These are phyloP conservation scores for Auriscalpium vulgare DNA, from an alignment of 768 basidiomycete species.

Conservation along the genomic window DNA sequence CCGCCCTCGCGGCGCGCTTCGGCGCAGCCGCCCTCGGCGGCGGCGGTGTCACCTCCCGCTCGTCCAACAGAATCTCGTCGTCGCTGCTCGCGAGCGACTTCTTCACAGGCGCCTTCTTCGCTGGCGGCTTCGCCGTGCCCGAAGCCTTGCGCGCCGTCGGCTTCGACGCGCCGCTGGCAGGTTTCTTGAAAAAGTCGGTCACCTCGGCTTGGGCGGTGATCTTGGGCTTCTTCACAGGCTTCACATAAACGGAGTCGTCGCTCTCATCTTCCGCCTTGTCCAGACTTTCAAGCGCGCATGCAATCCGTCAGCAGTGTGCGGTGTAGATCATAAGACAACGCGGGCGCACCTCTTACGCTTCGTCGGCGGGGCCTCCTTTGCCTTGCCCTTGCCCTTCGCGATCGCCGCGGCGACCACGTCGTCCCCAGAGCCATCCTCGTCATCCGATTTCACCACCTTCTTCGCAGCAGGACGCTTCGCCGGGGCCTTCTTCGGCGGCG, in stretches of 20 bases:
- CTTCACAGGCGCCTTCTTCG: slow-evolving; percentile 11
- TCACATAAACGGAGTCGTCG: slow-evolving; percentile 18
- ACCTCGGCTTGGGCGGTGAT: slow-evolving; percentile 23
- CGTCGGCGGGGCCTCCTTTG: slow-evolving; percentile 23
- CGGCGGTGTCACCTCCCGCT: slow-evolving; percentile 28
- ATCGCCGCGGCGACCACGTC: slow-evolving; percentile 21
- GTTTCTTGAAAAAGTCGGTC: slow-evolving; percentile 56
- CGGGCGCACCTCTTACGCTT: slow-evolving; percentile 65
- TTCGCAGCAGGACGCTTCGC: slow-evolving; percentile 17
- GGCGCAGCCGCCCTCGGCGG: slow-evolving; percentile 35
- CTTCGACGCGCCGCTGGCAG: slow-evolving; percentile 31
- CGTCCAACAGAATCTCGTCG: slow-evolving; percentile 35
- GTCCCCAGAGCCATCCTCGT: slow-evolving; percentile 37
- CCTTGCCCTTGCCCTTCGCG: slow-evolving; percentile 39
- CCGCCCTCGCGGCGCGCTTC: slow-evolving; percentile 40
- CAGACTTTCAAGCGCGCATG: neutral
- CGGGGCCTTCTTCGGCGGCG: slow-evolving; percentile 14
- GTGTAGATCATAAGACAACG: neutral
- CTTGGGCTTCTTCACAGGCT: slow-evolving; percentile 51
- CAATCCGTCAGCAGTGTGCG: neutral
- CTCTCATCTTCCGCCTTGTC: slow-evolving; percentile 1
- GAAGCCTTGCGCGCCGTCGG: slow-evolving; percentile 20
- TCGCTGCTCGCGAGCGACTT: slow-evolving; percentile 31
- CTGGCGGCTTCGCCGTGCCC: slow-evolving; percentile 7
- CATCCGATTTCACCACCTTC: slow-evolving; percentile 25